Evolutionary conservation across 208 protist genomes (phyloP), one percentile per base, ranked within the genome.

Genomic region (Wallacemonas sp.): DNA sequence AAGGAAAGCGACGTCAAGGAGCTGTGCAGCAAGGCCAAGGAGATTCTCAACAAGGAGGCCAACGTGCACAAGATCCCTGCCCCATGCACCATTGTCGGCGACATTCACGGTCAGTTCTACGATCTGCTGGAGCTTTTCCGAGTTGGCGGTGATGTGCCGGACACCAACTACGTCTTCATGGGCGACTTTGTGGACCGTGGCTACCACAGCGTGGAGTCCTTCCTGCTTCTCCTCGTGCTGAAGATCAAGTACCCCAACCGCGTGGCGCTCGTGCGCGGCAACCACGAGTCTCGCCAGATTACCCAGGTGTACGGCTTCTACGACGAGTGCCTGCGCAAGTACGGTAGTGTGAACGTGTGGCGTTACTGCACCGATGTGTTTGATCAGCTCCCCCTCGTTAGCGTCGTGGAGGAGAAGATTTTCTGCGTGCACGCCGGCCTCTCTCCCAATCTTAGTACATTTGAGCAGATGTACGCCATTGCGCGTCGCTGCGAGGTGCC

Each of bases 341-440:
- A 99, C 76, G 98, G 98, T 31, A 98, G 89, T 46, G 98, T 98
- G n/a, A 99, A 99, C 70, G 98, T 99, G 26, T 99, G 99, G 99
- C 85, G 97, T 26, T 99, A 99, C 75, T 99, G 98, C 80, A 99
- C 98, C 1, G 98, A 99, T 67, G 96, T 99, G 18, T 99, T 99
- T 72, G 99, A 99, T 79, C 98, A 99, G 62, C 86, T 99, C 7
- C 94, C 97, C 10, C 86, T 99, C 3, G 94, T 95, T 23, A 99
- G 98, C 31, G 66, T 99, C 0, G 94, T 99, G 38, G 98, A 99
- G 46, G 94, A 99, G 65, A 91, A 96, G 73, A 98, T 99, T 28
- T 97, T 99, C 70, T 99, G 97, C 75, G 97, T 99, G 22, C 99
- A 99, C 79, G 99, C 98, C 29, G 99, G 99, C 39, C 91, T 99